Base-by-base conservation (phyloP, 2,329 filamentous ascomycete species). In the Colletotrichum sp. region DNA sequence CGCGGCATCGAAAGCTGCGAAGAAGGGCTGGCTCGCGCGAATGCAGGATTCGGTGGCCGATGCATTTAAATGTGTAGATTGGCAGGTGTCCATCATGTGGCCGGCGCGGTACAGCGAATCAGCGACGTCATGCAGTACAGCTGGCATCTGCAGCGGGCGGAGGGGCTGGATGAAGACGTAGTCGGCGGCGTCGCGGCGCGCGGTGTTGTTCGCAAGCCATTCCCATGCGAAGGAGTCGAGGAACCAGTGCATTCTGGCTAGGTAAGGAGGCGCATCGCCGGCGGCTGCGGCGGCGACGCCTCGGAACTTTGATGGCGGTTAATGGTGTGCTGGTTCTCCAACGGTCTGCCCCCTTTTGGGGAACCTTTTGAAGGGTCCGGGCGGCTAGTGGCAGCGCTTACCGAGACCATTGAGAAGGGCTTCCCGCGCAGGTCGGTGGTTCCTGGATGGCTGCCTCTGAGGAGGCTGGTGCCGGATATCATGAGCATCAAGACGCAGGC, bases 11-110 rank as follows among this genome's bases (percentile, higher is more conserved):
- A 66, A 69, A 6, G 57, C 64, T 6, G 34, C 44, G 15, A 69
- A 65, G 59, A 65, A 64, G 49, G 59, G 55, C 12, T 52, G 24
- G 26, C 65, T 69, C 18, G 44, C 24, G 16, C 70, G 69, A 55
- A 76, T 68, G 64, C 64, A 65, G 52, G 57, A 49, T 32, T 74
- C 74, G 70, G 64, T n/a, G 57, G 64, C 73, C 67, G 55, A 36
- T 7, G 62, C 39, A 52, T 52, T 52, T 21, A 52, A 52, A 52
- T 52, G 44, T 52, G 44, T 24, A 62, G 72, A 34, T n/a, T 65
- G 55, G 52, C 74, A 69, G 9, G 28, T 65, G 28, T 15, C 18
- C 30, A 24, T 52, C 55, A 65, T 59, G 68, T 72, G 69, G 39
- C 63, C 63, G 59, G 55, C 55, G 39, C 39, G 16, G 15, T 59